Base-by-base conservation (phyloP, 2,329 filamentous ascomycete species). In the Exutisphaerella laricina region DNA sequence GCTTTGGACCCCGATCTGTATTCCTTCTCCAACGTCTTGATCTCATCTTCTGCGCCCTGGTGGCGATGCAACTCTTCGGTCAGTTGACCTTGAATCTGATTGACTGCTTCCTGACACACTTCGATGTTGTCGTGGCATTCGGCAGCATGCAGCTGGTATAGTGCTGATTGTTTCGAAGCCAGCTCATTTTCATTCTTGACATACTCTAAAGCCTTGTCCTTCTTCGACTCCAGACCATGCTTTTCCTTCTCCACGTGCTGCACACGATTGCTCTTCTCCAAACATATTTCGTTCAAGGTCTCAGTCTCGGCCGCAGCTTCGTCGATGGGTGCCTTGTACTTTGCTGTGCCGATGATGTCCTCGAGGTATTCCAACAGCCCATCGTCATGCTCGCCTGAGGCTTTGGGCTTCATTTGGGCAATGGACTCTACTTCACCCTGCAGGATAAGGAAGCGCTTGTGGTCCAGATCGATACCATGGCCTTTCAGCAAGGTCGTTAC, bases 391-490 rank as follows among this genome's bases (percentile, higher is more conserved):
- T 98, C 92, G 56, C 87, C 90, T 30, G 78, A 82, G 3, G 94
- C 92, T 66, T 98, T 98, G 13, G 94, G 77, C 67, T 98, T 98
- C 92, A 98, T 98, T 67, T 97, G 92, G 5, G 92, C 90, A 61
- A 98, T 98, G 0, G 90, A 96, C 65, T 98, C 92, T 46, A 98
- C 92, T 64, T 98, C 92, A 60, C 92, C 92, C 66, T 98, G 92
- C 8, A 98, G 71, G 60, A 98, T 98, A 41, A 98, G 70, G 69
- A 98, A 98, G 47, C 92, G 86, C 69, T 98, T 98, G 70, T 98
- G 92, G 59, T 98, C 92, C 16, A 98, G 74, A 68, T 98, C 92
- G 12, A 98, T 86, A 2, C 92, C 94, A 17, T 86, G 81, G 16
- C 88, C 88, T 44, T 84, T 84, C 6, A 98, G 77, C 10, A 98